phyloP scores from a whole-genome alignment of 2,329 filamentous ascomycete species.

The Fusarium oxysporum region DNA sequence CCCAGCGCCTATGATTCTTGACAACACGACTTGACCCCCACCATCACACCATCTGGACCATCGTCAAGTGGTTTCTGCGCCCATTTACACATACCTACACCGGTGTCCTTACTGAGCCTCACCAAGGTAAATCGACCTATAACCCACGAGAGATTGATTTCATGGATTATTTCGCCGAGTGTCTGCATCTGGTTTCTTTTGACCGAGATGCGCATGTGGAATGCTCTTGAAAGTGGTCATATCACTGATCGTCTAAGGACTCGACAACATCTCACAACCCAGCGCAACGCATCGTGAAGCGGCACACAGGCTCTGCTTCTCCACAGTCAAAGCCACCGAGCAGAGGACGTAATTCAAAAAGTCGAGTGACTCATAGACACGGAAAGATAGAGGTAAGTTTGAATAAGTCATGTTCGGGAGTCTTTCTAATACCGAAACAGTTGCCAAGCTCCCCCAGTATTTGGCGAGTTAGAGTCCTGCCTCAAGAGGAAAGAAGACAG shows the following conservation, averaged over 20 bases:
- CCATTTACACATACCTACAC: constrained; percentile 28
- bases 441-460: constrained; percentile 29
- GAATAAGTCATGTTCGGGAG: constrained; percentile 17
- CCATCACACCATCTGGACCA: constrained; percentile 41
- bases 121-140: constrained; percentile 26
- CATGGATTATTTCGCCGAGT: constrained; percentile 16
- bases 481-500: constrained; percentile 39
- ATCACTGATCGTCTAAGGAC: constrained; percentile 24
- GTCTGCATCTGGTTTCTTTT: constrained; percentile 6
- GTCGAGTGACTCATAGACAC: constrained; percentile 27
- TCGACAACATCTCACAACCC: constrained; percentile 26
- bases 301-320: background rate
- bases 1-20: constrained; percentile 11
- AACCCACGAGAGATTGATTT: constrained; percentile 5
- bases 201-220: constrained; percentile 10
- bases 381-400: background rate
- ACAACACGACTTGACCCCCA: constrained; percentile 47
- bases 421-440: constrained; percentile 26
- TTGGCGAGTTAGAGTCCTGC: constrained; percentile 28
- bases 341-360: background rate
- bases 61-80: constrained; percentile 32
- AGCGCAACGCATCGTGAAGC: constrained; percentile 8
- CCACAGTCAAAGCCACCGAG: constrained; percentile 6
- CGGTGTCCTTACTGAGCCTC: constrained; percentile 21
- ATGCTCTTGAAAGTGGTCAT: constrained; percentile 31